A percentile compares a stretch with the other conserved stretches of the same genome.
Conservation (phyloP, 2,329 filamentous ascomycete species). For the Penicillium thymicola region DNA sequence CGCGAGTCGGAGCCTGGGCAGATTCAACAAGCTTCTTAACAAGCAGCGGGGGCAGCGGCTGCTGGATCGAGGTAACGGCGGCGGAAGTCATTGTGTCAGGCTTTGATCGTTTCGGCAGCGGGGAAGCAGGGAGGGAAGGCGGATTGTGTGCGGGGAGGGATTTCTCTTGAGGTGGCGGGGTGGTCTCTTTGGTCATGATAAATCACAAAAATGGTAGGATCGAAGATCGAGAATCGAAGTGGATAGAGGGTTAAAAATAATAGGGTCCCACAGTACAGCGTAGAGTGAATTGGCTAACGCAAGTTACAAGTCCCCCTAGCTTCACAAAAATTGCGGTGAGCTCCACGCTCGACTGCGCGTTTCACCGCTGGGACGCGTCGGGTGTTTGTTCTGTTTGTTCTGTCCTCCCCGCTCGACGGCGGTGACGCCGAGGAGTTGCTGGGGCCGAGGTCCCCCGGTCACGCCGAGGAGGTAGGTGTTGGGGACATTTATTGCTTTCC, state of each 20-base stretch:
- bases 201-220: conserved; percentile 1
- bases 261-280: not conserved
- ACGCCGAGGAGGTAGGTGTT: not conserved
- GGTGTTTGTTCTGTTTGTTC: conserved; percentile 20
- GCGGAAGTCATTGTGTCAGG: conserved; percentile 43
- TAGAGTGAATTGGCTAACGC: not conserved
- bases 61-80: conserved; percentile 38
- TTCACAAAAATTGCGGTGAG: conserved; percentile 23
- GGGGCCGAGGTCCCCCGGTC: conserved; percentile 11
- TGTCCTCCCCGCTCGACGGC: conserved; percentile 1
- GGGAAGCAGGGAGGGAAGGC: conserved; percentile 66
- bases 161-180: conserved; percentile 33
- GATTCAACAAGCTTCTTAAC: conserved; percentile 83
- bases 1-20: conserved; percentile 80
- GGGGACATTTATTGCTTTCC: not conserved
- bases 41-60: conserved; percentile 61
- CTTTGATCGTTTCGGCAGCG: conserved; percentile 77
- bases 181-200: conserved; percentile 45
- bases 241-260: not conserved
- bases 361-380: conserved; percentile 25
- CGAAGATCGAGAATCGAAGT: not conserved
- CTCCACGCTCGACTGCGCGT: conserved; percentile 16
- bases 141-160: conserved; percentile 39
- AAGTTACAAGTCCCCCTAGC: conserved; percentile 4
- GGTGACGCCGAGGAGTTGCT: conserved; percentile 8